Conservation (phyloP, 2,329 filamentous ascomycete genomes). For the Ilyonectria robusta region DNA sequence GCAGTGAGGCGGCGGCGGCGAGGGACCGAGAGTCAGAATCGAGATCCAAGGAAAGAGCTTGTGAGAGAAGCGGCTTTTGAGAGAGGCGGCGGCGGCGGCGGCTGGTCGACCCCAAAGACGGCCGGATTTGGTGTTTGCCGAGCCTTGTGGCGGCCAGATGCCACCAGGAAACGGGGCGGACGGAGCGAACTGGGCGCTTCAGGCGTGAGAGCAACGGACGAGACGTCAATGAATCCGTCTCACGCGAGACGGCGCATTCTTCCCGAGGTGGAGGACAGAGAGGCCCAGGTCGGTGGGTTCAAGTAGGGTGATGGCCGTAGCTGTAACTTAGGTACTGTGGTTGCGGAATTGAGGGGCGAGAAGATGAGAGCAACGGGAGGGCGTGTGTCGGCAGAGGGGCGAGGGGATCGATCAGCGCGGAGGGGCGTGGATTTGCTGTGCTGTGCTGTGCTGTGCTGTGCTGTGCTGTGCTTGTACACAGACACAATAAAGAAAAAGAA, state of each 20-base stretch:
- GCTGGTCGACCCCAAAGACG: slow-evolving; percentile 32
- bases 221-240: slow-evolving; percentile 16
- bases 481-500: not conserved
- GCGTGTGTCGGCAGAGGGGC: slow-evolving; percentile 5
- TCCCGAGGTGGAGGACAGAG: slow-evolving; percentile 5
- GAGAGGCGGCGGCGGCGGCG: slow-evolving; percentile 15
- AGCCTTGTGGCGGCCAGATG: slow-evolving; percentile 37
- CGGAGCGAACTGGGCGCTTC: slow-evolving; percentile 21
- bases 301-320: not conserved
- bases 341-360: slow-evolving; percentile 12
- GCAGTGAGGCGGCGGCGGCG: slow-evolving; percentile 4
- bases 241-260: slow-evolving; percentile 24
- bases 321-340: not conserved
- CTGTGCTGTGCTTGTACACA: not conserved
- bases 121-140: slow-evolving; percentile 44
- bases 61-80: slow-evolving; percentile 13
- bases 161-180: slow-evolving; percentile 29
- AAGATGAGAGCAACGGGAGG: not conserved
- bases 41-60: slow-evolving; percentile 5
- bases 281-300: slow-evolving; percentile 19
- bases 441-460: not conserved
- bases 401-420: not conserved
- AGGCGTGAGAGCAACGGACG: slow-evolving; percentile 17
- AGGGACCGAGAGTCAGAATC: not conserved
- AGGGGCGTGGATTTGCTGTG: slow-evolving; percentile 6